Percentiles rank a stretch among this genome's conserved stretches.
Evolutionary conservation across 2,329 filamentous ascomycete species (phyloP).

Genomic region (Ustilaginoidea virens): DNA sequence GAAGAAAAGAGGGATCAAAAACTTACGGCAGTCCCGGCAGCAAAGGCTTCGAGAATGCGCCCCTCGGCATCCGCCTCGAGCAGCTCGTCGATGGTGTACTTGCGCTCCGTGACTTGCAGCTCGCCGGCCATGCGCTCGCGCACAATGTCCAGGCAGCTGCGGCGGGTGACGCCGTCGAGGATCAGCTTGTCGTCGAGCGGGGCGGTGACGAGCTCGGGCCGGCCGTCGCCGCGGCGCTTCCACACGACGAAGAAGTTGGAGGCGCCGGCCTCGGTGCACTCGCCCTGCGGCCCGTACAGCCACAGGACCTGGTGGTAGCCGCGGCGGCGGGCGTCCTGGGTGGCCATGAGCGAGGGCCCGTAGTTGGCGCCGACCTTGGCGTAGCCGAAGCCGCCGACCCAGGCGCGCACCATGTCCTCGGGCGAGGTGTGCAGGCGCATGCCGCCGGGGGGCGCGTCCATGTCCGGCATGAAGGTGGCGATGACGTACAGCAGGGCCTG

Average conservation of each 20-base stretch:
- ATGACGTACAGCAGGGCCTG: conserved; percentile 87
- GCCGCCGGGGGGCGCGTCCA: conserved; percentile 36
- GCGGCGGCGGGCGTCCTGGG: conserved; percentile 52
- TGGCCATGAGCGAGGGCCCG: conserved; percentile 67
- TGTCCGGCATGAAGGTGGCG: conserved; percentile 42
- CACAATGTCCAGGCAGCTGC: conserved; percentile 62
- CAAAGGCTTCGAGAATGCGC: conserved; percentile 70
- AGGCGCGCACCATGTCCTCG: conserved; percentile 75
- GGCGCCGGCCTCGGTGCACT: conserved; percentile 81
- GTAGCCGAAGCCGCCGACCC: conserved; percentile 85
- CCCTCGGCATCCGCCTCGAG: conserved; percentile 58
- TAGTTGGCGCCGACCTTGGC: conserved; percentile 93
- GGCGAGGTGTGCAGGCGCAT: conserved; percentile 65
- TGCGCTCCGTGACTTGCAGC: conserved; percentile 62
- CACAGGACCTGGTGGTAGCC: conserved; percentile 90
- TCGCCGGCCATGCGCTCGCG: conserved; percentile 43
- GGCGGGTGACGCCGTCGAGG: conserved; percentile 74
- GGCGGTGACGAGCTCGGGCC: conserved; percentile 61
- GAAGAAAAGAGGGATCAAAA: conserved; percentile 1
- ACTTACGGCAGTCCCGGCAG: conserved; percentile 70
- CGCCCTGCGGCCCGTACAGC: conserved; percentile 65
- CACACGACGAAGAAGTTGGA: conserved; percentile 86
- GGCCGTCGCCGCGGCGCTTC: conserved; percentile 33
- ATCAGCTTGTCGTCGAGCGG: conserved; percentile 73
- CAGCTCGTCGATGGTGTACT: conserved; percentile 70